Evolutionary conservation across 1,284 basidiomycete genomes (phyloP).

Genomic region (Tetrapyrgos nigripes): DNA sequence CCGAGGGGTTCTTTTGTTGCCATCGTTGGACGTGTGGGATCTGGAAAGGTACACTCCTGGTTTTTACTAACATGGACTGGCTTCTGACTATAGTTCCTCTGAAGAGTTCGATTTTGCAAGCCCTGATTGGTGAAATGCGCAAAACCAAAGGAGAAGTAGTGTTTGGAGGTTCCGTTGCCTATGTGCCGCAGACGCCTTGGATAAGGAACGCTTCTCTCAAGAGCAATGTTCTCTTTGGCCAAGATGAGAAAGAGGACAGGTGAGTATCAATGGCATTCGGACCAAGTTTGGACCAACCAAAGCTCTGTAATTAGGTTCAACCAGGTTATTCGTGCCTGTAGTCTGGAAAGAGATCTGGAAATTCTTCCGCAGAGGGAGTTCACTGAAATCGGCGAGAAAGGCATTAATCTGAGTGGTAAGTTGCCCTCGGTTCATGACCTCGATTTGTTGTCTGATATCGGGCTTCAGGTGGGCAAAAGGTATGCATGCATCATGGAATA

Average conservation of each 20-base stretch:
- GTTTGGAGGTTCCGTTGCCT: conserved; percentile 59
- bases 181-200: conserved; percentile 70
- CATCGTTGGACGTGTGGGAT: conserved; percentile 77
- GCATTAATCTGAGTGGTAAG: conserved; percentile 45
- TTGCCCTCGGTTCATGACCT: not conserved
- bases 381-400: conserved; percentile 76
- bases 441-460: conserved; percentile 3
- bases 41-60: conserved; percentile 63
- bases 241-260: conserved; percentile 46
- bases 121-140: conserved; percentile 68
- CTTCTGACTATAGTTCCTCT: not conserved
- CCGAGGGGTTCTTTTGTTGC: conserved; percentile 71
- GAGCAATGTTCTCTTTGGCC: conserved; percentile 59
- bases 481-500: conserved; percentile 2
- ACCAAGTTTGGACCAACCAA: too few species aligned
- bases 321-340: conserved; percentile 48
- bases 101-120: conserved; percentile 23
- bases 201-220: conserved; percentile 66
- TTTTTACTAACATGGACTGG: not conserved
- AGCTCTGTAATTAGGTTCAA: conserved; percentile 10
- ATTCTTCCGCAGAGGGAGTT: conserved; percentile 56
- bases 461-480: conserved; percentile 43
- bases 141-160: conserved; percentile 48
- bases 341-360: conserved; percentile 54
- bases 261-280: too few species aligned